Evolutionary conservation across 164 flowering plant genomes (phyloP).

Genomic region (Annona cherimola): DNA sequence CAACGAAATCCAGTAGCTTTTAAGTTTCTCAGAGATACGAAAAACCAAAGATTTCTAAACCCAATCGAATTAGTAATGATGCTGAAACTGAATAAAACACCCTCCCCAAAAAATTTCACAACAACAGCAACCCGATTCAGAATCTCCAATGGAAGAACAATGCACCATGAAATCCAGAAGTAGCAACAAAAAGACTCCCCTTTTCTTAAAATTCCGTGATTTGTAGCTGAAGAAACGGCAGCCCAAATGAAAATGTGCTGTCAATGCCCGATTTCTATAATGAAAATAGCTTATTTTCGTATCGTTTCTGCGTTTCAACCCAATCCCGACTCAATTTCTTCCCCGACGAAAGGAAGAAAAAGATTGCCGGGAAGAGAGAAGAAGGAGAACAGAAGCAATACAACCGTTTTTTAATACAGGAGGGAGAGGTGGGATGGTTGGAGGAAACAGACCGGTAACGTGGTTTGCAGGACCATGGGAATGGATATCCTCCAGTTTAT

Average conservation of each 20-base stretch:
- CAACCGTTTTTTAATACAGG: background rate
- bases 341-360: background rate
- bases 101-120: background rate
- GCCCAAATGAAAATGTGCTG: background rate
- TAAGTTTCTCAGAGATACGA: background rate
- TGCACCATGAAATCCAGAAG: background rate
- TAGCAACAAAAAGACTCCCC: background rate
- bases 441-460: background rate
- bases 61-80: background rate
- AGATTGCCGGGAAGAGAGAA: background rate
- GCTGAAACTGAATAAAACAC: background rate
- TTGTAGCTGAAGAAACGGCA: background rate
- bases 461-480: no score
- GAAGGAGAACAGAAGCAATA: background rate
- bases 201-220: background rate
- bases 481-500: no score
- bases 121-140: constrained; percentile 17
- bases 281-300: background rate
- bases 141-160: background rate
- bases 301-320: background rate
- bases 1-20: background rate
- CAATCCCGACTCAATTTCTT: background rate
- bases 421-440: background rate
- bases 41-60: background rate
- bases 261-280: background rate